These are phyloP conservation scores for Tympanopsis confertula DNA, from an alignment of 2,329 filamentous ascomycete genomes.

Conservation along the genomic window DNA sequence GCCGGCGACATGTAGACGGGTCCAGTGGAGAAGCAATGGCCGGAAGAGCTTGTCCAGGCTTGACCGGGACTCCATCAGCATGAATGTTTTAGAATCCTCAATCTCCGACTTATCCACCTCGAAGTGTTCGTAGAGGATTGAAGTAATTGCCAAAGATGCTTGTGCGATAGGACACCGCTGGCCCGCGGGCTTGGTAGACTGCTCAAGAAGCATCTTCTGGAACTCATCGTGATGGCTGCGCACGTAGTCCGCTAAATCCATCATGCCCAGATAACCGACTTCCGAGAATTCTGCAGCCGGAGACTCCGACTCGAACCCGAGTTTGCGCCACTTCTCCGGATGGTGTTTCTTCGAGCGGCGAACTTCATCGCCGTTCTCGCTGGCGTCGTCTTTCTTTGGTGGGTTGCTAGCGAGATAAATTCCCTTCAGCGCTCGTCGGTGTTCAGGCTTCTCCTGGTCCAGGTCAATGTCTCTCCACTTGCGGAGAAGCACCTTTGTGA, in stretches of 20 bases:
- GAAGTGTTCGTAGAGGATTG: constrained; percentile 63
- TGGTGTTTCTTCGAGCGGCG: constrained; percentile 43
- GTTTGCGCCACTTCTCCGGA: constrained; percentile 56
- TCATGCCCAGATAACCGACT: constrained; percentile 61
- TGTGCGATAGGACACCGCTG: constrained; percentile 58
- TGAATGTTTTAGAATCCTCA: constrained; percentile 47
- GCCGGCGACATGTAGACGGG: constrained; percentile 53
- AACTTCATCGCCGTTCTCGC: constrained; percentile 18
- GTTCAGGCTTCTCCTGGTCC: constrained; percentile 55
- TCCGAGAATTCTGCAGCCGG: constrained; percentile 57
- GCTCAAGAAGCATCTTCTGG: constrained; percentile 59
- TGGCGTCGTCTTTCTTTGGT: constrained; percentile 23
- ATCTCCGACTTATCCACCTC: constrained; percentile 56
- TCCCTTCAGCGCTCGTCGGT: constrained; percentile 54
- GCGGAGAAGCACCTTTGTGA: constrained; percentile 55
- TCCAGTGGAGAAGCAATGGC: constrained; percentile 61
- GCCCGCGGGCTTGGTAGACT: constrained; percentile 43
- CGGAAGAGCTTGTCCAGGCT: constrained; percentile 59
- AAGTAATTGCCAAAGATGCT: constrained; percentile 57
- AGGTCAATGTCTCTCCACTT: constrained; percentile 60
- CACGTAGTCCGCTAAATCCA: constrained; percentile 65
- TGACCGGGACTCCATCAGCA: constrained; percentile 48
- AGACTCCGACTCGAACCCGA: constrained; percentile 60
- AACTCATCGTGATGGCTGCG: constrained; percentile 59
- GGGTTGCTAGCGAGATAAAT: constrained; percentile 51